Evolutionary conservation across 352 stramenopile species (phyloP).

Genomic region (Globisporangium camurandrum): DNA sequence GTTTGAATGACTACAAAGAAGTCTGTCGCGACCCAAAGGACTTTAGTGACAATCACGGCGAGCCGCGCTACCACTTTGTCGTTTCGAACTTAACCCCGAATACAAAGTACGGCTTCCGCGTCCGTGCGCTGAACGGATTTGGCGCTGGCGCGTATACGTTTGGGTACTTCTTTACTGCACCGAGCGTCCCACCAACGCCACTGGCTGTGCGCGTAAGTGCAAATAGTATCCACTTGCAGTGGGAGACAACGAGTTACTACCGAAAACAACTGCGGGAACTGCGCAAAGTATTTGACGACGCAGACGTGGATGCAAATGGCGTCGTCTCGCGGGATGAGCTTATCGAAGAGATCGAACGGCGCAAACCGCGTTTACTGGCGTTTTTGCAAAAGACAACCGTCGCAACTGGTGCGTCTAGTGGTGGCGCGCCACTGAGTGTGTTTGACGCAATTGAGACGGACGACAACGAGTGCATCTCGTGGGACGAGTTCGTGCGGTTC

Average conservation of each 20-base stretch:
- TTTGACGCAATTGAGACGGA: constrained; percentile 88
- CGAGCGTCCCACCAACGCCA: constrained; percentile 54
- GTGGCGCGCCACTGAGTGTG: constrained; percentile 42
- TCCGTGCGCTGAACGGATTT: constrained; percentile 89
- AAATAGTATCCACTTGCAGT: constrained; percentile 70
- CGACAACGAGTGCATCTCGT: constrained; percentile 84
- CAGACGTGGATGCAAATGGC: constrained; percentile 64
- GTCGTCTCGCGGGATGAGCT: constrained; percentile 79
- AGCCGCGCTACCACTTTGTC: constrained; percentile 71
- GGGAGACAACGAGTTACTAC: constrained; percentile 68
- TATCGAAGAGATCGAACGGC: constrained; percentile 78
- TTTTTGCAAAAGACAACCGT: constrained; percentile 62
- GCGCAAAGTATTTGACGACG: constrained; percentile 72
- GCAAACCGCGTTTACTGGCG: constrained; percentile 60
- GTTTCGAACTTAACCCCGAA: constrained; percentile 64
- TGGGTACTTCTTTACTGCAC: constrained; percentile 78
- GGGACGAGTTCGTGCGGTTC: constrained; percentile 77
- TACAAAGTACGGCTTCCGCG: constrained; percentile 86
- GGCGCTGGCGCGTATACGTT: constrained; percentile 83
- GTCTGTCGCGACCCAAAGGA: constrained; percentile 85
- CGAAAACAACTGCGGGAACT: constrained; percentile 62
- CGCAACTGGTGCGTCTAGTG: not conserved
- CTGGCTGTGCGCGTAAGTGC: constrained; percentile 52
- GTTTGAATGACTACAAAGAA: constrained; percentile 68
- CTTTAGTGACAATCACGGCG: constrained; percentile 69